Base-by-base conservation (phyloP, 2,329 filamentous ascomycete species). In the Botrytis tulipae region DNA sequence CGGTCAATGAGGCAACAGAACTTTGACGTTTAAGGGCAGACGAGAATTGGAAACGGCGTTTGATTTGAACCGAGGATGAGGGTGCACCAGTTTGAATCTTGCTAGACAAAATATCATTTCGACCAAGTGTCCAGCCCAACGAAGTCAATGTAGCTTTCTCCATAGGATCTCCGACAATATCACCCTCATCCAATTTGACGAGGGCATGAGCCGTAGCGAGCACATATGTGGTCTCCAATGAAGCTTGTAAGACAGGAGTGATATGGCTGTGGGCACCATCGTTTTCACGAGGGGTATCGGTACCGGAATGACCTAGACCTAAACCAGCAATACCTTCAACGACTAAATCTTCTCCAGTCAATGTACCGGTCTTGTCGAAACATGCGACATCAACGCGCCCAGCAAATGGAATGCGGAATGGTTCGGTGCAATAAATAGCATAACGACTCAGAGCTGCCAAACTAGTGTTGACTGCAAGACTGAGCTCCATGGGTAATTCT, bases 351-450 rank as follows among this genome's bases (percentile, higher is more conserved):
- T 99, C 96, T 68, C 96, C 96, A 54, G 96, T 99, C 74, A 99
- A 84, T 1, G 96, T 99, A 77, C 96, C 96, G 20, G 96, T 99
- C 87, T 99, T 99, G 84, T 99, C 96, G 78, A 99, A 99, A 85
- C 96, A 99, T 76, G 96, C 95, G 71, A 99, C 88, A 82, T 99
- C 97, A 74, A 99, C 93, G 76, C 96, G 93, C 46, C 96, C 96
- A 77, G 95, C 97, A 79, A 93, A 98, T 0, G 97, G 97, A 79
- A 99, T 99, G 73, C 96, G 92, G 90, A 99, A 99, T 42, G 96
- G 96, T 82, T 99, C 97, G 3, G 96, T 99, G 82, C 96, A 99
- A 86, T 97, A 99, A 79, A 99, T 99, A 75, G 97, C 96, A 78
- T 92, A 95, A 83, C 95, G 97, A 84, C 95, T 97, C 54, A 99